phyloP scores from a whole-genome alignment of 176 grass and related monocot genomes.

The Triticum dicoccoides region DNA sequence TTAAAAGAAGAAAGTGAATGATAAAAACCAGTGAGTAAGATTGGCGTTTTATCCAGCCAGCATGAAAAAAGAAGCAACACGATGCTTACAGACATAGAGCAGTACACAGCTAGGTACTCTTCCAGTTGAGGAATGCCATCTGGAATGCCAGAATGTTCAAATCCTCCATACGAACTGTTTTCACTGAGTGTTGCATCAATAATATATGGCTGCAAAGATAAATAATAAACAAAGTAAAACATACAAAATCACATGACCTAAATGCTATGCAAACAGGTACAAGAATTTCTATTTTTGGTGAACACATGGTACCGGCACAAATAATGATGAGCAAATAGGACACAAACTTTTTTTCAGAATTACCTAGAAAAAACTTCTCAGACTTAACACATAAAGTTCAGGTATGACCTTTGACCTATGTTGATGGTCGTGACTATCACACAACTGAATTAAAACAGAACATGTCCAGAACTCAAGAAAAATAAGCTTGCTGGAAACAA shows the following conservation, averaged over 20 bases:
- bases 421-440: not conserved
- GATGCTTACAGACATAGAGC: slow-evolving; percentile 64
- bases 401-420: not conserved
- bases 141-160: slow-evolving; percentile 60
- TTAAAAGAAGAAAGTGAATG: slow-evolving; percentile 3
- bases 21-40: not conserved
- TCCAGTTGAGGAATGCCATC: slow-evolving; percentile 84
- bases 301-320: not conserved
- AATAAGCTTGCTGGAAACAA: not conserved
- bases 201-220: slow-evolving; percentile 66
- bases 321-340: not conserved
- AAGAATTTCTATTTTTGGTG: not conserved
- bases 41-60: not conserved
- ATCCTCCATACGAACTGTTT: slow-evolving; percentile 59
- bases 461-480: not conserved
- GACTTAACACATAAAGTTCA: not conserved
- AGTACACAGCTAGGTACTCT: slow-evolving; percentile 88
- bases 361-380: not conserved
- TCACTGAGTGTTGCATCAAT: slow-evolving; percentile 37
- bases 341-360: not conserved
- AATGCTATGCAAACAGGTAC: not conserved
- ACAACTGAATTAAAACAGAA: not conserved
- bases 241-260: not conserved
- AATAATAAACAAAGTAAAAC: slow-evolving; percentile 17
- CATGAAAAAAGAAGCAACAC: not conserved